These are phyloP conservation scores for Boeremia lycopersici DNA, from an alignment of 2,329 filamentous ascomycete species.

Conservation along the genomic window DNA sequence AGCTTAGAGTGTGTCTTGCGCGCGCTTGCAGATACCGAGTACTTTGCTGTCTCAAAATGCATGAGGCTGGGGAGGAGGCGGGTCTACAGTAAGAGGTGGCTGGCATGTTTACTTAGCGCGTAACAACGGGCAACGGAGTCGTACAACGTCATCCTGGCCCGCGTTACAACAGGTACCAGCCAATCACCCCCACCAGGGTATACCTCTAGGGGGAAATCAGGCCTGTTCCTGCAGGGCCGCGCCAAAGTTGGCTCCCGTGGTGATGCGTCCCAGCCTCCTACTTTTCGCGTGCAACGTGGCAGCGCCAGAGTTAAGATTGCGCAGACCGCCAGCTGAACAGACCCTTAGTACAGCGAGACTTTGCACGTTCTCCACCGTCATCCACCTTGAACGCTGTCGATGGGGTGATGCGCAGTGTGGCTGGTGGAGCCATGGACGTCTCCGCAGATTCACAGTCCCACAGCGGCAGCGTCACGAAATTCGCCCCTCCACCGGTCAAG, in stretches of 20 bases:
- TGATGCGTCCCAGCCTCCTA: conserved; percentile 34
- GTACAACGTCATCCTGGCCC: conserved; percentile 29
- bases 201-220: conserved; percentile 8
- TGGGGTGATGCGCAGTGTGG: neutral
- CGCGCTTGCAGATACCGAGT: conserved; percentile 34
- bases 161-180: conserved; percentile 14
- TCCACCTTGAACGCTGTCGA: neutral
- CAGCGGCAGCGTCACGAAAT: conserved; percentile 11
- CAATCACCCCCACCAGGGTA: conserved; percentile 26
- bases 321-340: conserved; percentile 10
- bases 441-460: conserved; percentile 15
- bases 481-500: neutral
- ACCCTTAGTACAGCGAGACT: conserved; percentile 3
- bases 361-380: neutral
- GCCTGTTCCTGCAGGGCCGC: conserved; percentile 33
- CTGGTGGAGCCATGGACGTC: conserved; percentile 2
- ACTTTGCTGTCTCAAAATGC: conserved; percentile 43
- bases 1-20: conserved; percentile 42
- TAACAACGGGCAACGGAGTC: conserved; percentile 24
- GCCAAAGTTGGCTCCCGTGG: conserved; percentile 14
- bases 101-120: conserved; percentile 30
- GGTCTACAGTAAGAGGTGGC: conserved; percentile 32
- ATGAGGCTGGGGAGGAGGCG: conserved; percentile 44
- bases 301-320: conserved; percentile 20
- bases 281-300: conserved; percentile 34